Conservation (phyloP, 2,329 filamentous ascomycete genomes). For the Fusarium austroafricanum region DNA sequence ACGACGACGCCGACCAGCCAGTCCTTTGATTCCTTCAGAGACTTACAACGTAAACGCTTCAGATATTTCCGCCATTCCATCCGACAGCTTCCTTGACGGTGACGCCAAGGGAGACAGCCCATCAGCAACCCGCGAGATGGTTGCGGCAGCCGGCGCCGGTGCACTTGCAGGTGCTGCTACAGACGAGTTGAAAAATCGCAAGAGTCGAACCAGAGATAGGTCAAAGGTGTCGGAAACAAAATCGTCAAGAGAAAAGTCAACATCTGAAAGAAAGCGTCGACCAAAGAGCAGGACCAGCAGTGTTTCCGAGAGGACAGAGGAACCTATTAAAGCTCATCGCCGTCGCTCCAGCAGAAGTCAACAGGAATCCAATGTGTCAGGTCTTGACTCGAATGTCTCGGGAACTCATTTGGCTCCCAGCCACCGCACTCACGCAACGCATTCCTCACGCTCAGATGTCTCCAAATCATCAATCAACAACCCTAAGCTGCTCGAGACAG, state of each 20-base stretch:
- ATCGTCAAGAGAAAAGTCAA: constrained; percentile 59
- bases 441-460: constrained; percentile 62
- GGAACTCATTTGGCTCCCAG: constrained; percentile 66
- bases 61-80: constrained; percentile 83
- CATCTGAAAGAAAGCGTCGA: constrained; percentile 58
- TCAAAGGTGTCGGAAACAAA: constrained; percentile 53
- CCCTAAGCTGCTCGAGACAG: constrained; percentile 87
- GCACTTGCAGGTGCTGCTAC: constrained; percentile 54
- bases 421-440: constrained; percentile 67
- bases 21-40: constrained; percentile 71
- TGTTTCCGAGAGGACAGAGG: constrained; percentile 59
- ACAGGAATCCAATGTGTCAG: constrained; percentile 65
- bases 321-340: constrained; percentile 60
- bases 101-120: constrained; percentile 57
- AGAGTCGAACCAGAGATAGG: constrained; percentile 59
- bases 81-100: constrained; percentile 72
- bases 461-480: constrained; percentile 88
- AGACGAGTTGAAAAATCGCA: constrained; percentile 59
- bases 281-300: constrained; percentile 64
- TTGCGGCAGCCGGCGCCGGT: constrained; percentile 51
- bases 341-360: constrained; percentile 64
- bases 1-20: constrained; percentile 72
- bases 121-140: constrained; percentile 52
- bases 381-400: constrained; percentile 64
- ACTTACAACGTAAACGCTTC: constrained; percentile 76